These are phyloP conservation scores for Hypoxylon fragiforme DNA, from an alignment of 495 filamentous ascomycete species.

Conservation along the genomic window DNA sequence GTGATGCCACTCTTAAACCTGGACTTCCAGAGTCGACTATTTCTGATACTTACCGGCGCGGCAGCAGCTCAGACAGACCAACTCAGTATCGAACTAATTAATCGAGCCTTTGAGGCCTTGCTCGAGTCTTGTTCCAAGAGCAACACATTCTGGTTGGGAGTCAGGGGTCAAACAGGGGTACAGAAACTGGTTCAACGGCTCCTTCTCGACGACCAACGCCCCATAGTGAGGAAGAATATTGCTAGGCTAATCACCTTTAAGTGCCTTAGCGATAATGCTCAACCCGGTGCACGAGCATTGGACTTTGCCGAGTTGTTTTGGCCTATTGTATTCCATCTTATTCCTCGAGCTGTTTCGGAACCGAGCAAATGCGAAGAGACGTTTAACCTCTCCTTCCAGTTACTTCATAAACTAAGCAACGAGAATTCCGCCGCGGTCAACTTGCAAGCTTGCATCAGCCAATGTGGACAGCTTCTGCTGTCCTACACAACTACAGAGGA, in stretches of 20 bases:
- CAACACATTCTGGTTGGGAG: constrained; percentile 58
- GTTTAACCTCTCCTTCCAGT: constrained; percentile 50
- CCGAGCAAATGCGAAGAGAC: constrained; percentile 49
- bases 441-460: constrained; percentile 51
- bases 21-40: constrained; percentile 42
- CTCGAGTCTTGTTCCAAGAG: constrained; percentile 67
- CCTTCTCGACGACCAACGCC: constrained; percentile 47
- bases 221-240: constrained; percentile 45
- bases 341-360: constrained; percentile 41
- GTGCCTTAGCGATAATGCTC: constrained; percentile 15
- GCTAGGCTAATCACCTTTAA: constrained; percentile 43
- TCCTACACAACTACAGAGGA: constrained; percentile 51
- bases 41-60: constrained; percentile 39
- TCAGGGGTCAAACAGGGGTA: constrained; percentile 46
- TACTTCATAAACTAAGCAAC: constrained; percentile 58
- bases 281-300: constrained; percentile 24
- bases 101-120: constrained; percentile 62
- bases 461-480: constrained; percentile 60
- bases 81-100: constrained; percentile 47
- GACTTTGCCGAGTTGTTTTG: constrained; percentile 52
- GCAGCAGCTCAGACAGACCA: constrained; percentile 31
- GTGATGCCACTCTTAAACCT: constrained; percentile 34
- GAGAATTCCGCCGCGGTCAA: constrained; percentile 54
- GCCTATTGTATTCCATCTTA: constrained; percentile 49
- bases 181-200: constrained; percentile 41